Base-by-base conservation (phyloP, 148 eudicot genomes). In the Arctostaphylos glauca region DNA sequence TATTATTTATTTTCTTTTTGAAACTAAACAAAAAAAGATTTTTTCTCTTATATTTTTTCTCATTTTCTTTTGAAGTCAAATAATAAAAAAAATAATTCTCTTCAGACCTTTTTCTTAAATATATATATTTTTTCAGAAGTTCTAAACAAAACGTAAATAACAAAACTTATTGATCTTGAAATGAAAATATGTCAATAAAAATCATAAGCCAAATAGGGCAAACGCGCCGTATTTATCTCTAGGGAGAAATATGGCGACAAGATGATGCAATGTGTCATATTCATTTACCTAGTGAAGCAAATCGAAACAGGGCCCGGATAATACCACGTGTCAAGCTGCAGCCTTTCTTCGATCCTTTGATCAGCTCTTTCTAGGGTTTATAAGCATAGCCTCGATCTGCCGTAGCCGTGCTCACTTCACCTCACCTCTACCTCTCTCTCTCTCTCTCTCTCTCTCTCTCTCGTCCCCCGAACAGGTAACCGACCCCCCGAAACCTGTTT, bases 391-490 rank as follows among this genome's bases (percentile, higher is more conserved):
- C 54, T 44, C 46, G 21, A 16, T 31, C 83, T 49, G 74, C 74
- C 74, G 49, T 5, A 9, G 1, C 72, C 16, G 16, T 41, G 43
- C 73, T 56, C 60, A 56, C 16, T 16, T 38, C 46, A 21, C 47
- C 25, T 10, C 64, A 4, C 64, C 4, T 5, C 19, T 15, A 3
- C 46, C 75, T 19, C 0, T 2, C 23, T 50, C 58, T 25, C 74
- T 23, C 13, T 44, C 72, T 19, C 52, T 44, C 38, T 78, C 71
- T 38, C 71, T 62, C 74, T 64, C 72, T 10, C 9, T 41, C 46
- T 2, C 2, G 13, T 81, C 31, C 21, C 68, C 81, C 50, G 64
- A 44, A 44, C 77, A 83, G 85, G 85, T 77, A 52, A 77, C 19
- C 2, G 15, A 52, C n/a, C 9, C 46, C 2, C 49, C 46, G 44